Evolutionary conservation across 225 moss, liverwort and hornwort species (phyloP), one percentile per base, ranked within the genome.

Genomic region (Neckera pumila): DNA sequence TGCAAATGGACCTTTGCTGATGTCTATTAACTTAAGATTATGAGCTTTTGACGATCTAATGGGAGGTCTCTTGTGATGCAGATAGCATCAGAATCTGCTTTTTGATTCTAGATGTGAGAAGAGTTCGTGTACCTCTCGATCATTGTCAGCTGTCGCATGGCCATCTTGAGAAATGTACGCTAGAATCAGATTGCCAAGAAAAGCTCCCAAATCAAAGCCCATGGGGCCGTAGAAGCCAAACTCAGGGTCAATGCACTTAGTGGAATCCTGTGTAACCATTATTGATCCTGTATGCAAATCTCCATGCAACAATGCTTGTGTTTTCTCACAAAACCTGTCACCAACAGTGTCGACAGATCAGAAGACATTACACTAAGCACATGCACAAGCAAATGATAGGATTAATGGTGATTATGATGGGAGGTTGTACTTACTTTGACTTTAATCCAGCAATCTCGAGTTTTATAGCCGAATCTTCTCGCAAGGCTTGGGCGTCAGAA

Each of bases 211-310:
- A 80, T 98, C 98, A 75, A 98, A 98, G 64, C 95, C 98, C 91
- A 95, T 97, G 7, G 98, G 98, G 56, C 98, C 98, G 63, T 97
- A 98, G 70, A 96, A 97, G 76, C 96, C 95, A 80, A 98, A 98
- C 89, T 98, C 98, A 18, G 97, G 94, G 57, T 98, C 98, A 56
- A 98, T 97, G 73, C 95, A 95, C 89, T 96, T 92, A 3, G 98
- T 98, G 57, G 96, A 98, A 20, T 94, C 93, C 73, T 95, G 92
- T 2, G 98, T 98, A 61, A 96, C 98, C 98, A 98, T 96, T 25
- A 98, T 90, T 13, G 98, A 98, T 71, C 98, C 98, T 49, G 97
- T 95, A 86, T 98, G 97, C 91, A 98, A 85, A 90, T 98, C 98
- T 72, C 96, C 98, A 82, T 98, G 98, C 81, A 98, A 67, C 53